Percentiles rank a stretch among this genome's conserved stretches.
Conservation (phyloP, 2,329 filamentous ascomycete species). For the Beauveria sp. region DNA sequence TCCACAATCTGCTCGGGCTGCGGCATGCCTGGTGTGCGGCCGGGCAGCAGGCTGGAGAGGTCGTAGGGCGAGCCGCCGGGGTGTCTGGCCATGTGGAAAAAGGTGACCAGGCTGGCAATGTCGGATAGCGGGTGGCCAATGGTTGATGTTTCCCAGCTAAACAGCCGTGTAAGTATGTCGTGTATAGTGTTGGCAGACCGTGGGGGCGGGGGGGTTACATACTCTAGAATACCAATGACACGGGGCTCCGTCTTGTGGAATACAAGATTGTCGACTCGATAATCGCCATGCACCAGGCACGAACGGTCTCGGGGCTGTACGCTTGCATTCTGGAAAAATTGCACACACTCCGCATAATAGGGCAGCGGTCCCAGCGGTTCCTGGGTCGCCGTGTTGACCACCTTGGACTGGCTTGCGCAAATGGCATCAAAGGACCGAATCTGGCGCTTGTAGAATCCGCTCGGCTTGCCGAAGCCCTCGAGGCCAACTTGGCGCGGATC, state of each 20-base stretch:
- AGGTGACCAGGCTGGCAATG: slow-evolving; percentile 57
- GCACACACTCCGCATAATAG: slow-evolving; percentile 68
- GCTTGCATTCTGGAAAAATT: slow-evolving; percentile 58
- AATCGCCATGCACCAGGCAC: slow-evolving; percentile 76
- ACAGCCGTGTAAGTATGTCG: slow-evolving; percentile 12
- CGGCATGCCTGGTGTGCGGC: slow-evolving; percentile 56
- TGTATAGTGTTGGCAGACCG: not conserved
- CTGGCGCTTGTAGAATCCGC: slow-evolving; percentile 77
- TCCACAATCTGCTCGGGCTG: slow-evolving; percentile 31
- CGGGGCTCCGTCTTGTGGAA: slow-evolving; percentile 74
- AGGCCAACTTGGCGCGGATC: slow-evolving; percentile 56
- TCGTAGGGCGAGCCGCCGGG: slow-evolving; percentile 6
- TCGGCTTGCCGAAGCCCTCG: slow-evolving; percentile 56
- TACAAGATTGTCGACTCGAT: slow-evolving; percentile 74
- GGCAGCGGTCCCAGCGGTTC: slow-evolving; percentile 68
- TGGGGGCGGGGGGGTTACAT: slow-evolving; percentile 20
- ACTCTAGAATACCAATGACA: slow-evolving; percentile 81
- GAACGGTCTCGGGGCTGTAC: slow-evolving; percentile 63
- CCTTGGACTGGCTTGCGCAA: slow-evolving; percentile 62
- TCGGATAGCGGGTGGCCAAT: slow-evolving; percentile 83
- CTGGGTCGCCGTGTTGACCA: slow-evolving; percentile 63
- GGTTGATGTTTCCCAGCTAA: slow-evolving; percentile 83
- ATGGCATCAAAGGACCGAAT: slow-evolving; percentile 69
- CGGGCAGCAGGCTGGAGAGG: slow-evolving; percentile 47
- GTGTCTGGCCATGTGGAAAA: slow-evolving; percentile 14